Evolutionary conservation across 306 rosid genomes (phyloP).

Genomic region (Malus sieversii): DNA sequence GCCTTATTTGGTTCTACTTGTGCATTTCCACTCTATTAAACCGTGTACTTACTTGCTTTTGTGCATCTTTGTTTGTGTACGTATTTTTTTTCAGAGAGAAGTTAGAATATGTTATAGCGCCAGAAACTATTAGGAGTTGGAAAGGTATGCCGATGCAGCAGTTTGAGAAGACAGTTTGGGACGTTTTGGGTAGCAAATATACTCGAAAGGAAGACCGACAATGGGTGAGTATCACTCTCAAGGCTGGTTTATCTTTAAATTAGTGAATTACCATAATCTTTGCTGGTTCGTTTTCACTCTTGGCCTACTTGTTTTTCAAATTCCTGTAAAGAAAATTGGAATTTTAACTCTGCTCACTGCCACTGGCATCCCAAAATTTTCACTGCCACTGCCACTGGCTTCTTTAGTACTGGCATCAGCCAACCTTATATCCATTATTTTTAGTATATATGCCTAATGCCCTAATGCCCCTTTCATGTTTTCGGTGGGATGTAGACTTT

Average conservation of each 20-base stretch:
- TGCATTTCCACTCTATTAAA: background rate
- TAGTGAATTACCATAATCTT: background rate
- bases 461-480: background rate
- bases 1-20: background rate
- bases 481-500: constrained; percentile 31
- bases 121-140: constrained; percentile 29
- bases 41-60: background rate
- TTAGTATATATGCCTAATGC: background rate
- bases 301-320: background rate
- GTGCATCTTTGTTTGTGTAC: background rate
- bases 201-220: constrained; percentile 23
- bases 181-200: constrained; percentile 18
- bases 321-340: background rate
- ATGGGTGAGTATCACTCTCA: constrained; percentile 30
- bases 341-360: background rate
- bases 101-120: background rate
- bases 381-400: background rate
- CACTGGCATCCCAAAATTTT: background rate
- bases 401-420: background rate
- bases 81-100: background rate
- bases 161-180: constrained; percentile 53
- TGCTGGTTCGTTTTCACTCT: background rate
- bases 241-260: background rate
- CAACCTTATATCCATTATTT: background rate
- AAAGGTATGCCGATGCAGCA: constrained; percentile 32